Evolutionary conservation across 2,329 filamentous ascomycete genomes (phyloP).

Genomic region (Penicillium psychrosexuale): DNA sequence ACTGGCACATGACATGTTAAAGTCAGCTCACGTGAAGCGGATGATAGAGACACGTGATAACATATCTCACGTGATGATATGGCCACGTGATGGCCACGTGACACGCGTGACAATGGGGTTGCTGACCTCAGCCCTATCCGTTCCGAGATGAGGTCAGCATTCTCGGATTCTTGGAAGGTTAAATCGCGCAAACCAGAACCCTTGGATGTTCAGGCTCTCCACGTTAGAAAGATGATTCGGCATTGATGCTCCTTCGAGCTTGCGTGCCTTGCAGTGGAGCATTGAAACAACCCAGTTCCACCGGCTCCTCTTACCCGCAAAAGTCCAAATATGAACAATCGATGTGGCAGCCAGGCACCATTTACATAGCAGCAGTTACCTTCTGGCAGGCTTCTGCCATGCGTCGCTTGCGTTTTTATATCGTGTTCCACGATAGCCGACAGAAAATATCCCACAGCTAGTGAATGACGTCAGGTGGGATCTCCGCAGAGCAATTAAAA

Average conservation of each 20-base stretch:
- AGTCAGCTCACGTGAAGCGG: background rate
- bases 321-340: background rate
- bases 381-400: background rate
- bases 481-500: slow-evolving; percentile 8
- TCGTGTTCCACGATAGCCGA: slow-evolving; percentile 16
- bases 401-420: background rate
- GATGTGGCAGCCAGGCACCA: background rate
- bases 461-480: slow-evolving; percentile 21
- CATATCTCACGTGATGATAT: background rate
- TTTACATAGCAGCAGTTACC: background rate
- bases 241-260: background rate
- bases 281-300: background rate
- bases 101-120: too few species aligned
- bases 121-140: background rate
- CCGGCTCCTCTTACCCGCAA: background rate
- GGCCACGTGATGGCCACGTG: background rate
- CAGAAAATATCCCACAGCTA: slow-evolving; percentile 1
- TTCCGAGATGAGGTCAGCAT: slow-evolving; percentile 1
- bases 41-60: background rate
- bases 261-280: slow-evolving; percentile 10
- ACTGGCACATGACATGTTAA: background rate
- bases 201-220: background rate
- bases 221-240: slow-evolving; percentile 5
- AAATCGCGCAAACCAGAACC: slow-evolving; percentile 8
- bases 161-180: background rate